These are phyloP conservation scores for Ganoderma resinaceum DNA, from an alignment of 1,284 basidiomycete genomes.

Conservation along the genomic window DNA sequence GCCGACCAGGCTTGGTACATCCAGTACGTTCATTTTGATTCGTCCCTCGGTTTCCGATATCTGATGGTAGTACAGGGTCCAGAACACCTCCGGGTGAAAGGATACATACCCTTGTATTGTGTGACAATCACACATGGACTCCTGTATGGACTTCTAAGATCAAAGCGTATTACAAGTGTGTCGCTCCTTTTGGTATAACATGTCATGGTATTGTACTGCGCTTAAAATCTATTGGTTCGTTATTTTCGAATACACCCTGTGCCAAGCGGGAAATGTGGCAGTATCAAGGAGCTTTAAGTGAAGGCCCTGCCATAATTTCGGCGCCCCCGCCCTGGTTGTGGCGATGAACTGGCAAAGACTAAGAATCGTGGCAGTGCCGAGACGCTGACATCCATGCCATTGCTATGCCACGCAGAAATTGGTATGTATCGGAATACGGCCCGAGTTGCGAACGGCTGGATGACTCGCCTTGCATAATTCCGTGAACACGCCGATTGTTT, in stretches of 20 bases:
- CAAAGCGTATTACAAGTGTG: neutral
- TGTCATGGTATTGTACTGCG: neutral
- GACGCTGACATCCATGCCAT: no score
- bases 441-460: no score
- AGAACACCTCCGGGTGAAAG: constrained; percentile 25
- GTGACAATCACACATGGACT: neutral
- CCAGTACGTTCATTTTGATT: constrained; percentile 40
- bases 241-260: neutral
- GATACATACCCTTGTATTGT: neutral
- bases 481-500: no score
- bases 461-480: no score
- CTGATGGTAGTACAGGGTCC: neutral
- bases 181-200: neutral
- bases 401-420: no score
- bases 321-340: no score
- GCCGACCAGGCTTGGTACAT: constrained; percentile 53
- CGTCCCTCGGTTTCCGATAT: neutral
- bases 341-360: no score
- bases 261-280: neutral
- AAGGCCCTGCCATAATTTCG: neutral
- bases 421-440: no score
- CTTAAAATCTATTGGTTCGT: neutral
- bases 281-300: neutral
- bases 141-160: neutral
- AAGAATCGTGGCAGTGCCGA: no score